Conservation (phyloP, 2,329 filamentous ascomycete species). For the Fusarium sp. region DNA sequence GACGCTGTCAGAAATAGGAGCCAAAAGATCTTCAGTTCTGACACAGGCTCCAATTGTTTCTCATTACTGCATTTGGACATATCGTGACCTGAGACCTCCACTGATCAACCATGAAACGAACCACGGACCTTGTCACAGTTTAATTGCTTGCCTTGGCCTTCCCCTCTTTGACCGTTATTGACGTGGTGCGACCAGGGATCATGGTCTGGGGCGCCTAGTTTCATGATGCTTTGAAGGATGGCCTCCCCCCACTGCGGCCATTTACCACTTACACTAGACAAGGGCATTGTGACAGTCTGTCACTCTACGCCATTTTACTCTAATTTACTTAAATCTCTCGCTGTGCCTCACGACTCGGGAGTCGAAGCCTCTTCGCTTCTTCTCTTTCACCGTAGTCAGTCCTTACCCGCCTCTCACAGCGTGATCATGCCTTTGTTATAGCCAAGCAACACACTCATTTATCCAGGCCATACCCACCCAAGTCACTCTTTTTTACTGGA, state of each 20-base stretch:
- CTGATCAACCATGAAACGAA: slow-evolving; percentile 24
- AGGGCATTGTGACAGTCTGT: slow-evolving; percentile 25
- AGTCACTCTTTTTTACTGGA: slow-evolving; percentile 39
- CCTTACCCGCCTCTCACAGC: not conserved
- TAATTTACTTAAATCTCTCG: slow-evolving; percentile 40
- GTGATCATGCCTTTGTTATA: slow-evolving; percentile 39
- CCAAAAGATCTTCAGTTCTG: slow-evolving; percentile 15
- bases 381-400: slow-evolving; percentile 1
- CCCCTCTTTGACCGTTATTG: slow-evolving; percentile 33
- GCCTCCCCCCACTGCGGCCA: slow-evolving; percentile 28
- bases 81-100: slow-evolving; percentile 15
- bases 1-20: slow-evolving; percentile 6
- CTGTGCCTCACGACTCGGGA: slow-evolving; percentile 23
- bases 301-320: not conserved
- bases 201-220: slow-evolving; percentile 31
- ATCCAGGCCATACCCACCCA: slow-evolving; percentile 34
- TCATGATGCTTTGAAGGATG: slow-evolving; percentile 38
- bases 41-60: slow-evolving; percentile 7
- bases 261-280: slow-evolving; percentile 39
- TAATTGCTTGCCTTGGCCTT: slow-evolving; percentile 32
- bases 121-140: slow-evolving; percentile 23
- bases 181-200: slow-evolving; percentile 24
- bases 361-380: not conserved
- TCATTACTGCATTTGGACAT: not conserved
- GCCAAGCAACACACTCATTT: slow-evolving; percentile 9